These are phyloP conservation scores for Anthoceros angustus DNA, from an alignment of 225 moss, liverwort and hornwort species.

Conservation along the genomic window DNA sequence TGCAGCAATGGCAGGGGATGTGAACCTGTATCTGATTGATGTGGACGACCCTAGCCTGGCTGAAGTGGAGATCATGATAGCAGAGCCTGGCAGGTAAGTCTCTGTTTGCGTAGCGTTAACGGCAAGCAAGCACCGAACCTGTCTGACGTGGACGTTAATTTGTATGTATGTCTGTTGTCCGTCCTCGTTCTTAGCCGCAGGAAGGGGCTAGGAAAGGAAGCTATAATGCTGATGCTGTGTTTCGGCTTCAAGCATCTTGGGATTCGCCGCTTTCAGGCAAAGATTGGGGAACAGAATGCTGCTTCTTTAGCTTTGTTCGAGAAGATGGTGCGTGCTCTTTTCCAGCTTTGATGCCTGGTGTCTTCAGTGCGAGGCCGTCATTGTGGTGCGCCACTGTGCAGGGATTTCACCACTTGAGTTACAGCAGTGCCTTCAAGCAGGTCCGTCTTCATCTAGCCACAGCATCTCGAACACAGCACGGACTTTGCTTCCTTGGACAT, in stretches of 20 bases:
- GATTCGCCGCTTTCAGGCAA: conserved; percentile 22
- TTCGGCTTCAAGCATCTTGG: conserved; percentile 20
- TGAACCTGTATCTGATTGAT: conserved; percentile 29
- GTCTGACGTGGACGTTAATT: not conserved
- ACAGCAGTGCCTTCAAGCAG: conserved; percentile 2
- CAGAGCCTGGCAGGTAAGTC: conserved; percentile 23
- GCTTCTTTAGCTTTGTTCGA: conserved; percentile 27
- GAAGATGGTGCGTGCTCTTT: conserved; percentile 15
- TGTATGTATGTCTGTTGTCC: not conserved
- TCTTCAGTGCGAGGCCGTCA: not conserved
- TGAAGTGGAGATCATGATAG: conserved; percentile 35
- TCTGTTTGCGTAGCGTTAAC: too few relatives aligned
- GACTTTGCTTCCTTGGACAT: too few relatives aligned
- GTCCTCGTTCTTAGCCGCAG: conserved; percentile 17
- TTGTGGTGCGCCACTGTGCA: not conserved
- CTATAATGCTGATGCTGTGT: conserved; percentile 21
- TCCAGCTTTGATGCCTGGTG: not conserved
- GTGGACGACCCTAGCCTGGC: conserved; percentile 18
- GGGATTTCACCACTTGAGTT: not conserved
- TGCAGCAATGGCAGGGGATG: conserved; percentile 41
- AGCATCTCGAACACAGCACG: too few relatives aligned
- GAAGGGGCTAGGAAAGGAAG: conserved; percentile 33
- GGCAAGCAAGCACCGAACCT: not conserved
- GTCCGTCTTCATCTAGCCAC: not conserved
- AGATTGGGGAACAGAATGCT: conserved; percentile 23